Percentiles rank a stretch among this genome's conserved stretches.
Evolutionary conservation across 2,329 filamentous ascomycete genomes (phyloP).

Genomic region (Colletotrichum sansevieriae): DNA sequence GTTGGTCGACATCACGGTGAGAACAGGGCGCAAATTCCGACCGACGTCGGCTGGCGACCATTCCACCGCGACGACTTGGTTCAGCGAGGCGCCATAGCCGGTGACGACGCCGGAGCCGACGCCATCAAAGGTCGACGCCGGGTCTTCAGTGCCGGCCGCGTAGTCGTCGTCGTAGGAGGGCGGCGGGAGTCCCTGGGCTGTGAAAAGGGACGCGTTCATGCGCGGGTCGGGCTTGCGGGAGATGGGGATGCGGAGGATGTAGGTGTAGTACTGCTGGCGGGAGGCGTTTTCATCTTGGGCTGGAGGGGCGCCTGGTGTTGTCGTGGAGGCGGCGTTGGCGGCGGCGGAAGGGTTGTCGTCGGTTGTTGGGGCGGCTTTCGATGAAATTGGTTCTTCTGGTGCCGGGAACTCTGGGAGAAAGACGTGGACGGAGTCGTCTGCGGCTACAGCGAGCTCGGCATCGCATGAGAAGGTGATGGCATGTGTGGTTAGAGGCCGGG

Average conservation of each 20-base stretch:
- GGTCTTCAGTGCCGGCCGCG: conserved; percentile 36
- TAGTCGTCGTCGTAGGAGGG: conserved; percentile 44
- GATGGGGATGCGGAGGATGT: conserved; percentile 50
- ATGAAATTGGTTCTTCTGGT: conserved; percentile 31
- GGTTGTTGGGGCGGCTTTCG: conserved; percentile 26
- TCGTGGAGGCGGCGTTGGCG: conserved; percentile 46
- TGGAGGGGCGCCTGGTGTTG: conserved; percentile 42
- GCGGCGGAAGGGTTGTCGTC: conserved; percentile 30
- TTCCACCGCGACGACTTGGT: conserved; percentile 65
- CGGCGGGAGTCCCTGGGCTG: conserved; percentile 52
- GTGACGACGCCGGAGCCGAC: conserved; percentile 62
- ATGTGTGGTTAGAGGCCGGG: conserved; percentile 59
- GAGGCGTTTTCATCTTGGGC: conserved; percentile 28
- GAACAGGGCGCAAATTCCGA: conserved; percentile 64
- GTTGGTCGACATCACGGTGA: conserved; percentile 63
- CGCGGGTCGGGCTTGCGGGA: conserved; percentile 55
- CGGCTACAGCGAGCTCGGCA: conserved; percentile 67
- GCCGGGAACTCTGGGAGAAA: conserved; percentile 61
- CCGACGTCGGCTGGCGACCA: conserved; percentile 73
- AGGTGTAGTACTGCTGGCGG: conserved; percentile 51
- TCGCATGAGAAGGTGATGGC: conserved; percentile 67
- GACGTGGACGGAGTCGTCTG: conserved; percentile 67
- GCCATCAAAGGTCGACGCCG: conserved; percentile 51
- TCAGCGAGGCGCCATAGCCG: conserved; percentile 63
- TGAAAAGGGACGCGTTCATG: conserved; percentile 62